Percentiles rank a stretch among this genome's conserved stretches.
These are phyloP conservation scores for Tuber umbilicatum DNA, from an alignment of 495 filamentous ascomycete species.

Conservation along the genomic window DNA sequence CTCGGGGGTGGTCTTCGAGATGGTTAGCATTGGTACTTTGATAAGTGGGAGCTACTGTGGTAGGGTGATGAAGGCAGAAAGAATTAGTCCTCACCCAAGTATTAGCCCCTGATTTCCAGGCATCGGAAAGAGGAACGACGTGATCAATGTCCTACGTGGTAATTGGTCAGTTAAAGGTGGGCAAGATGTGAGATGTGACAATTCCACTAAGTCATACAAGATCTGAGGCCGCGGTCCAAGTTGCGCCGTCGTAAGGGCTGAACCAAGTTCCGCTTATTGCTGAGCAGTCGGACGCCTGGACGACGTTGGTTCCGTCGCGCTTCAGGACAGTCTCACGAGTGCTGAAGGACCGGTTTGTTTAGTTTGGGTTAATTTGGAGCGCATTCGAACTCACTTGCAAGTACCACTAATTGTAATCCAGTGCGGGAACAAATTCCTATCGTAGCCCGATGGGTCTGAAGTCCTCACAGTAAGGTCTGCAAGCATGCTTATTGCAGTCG, in stretches of 20 bases:
- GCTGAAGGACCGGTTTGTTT: neutral
- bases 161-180: conserved; percentile 7
- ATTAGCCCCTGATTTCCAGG: conserved; percentile 59
- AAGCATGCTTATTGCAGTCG: conserved; percentile 52
- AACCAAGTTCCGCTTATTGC: conserved; percentile 57
- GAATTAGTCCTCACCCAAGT: conserved; percentile 41
- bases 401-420: conserved; percentile 59
- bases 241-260: conserved; percentile 62
- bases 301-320: conserved; percentile 59
- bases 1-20: conserved; percentile 53
- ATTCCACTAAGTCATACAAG: conserved; percentile 40
- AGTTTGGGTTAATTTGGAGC: neutral
- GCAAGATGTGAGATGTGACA: neutral
- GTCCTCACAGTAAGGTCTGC: conserved; percentile 51
- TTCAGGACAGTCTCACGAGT: conserved; percentile 59
- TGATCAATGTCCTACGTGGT: conserved; percentile 60
- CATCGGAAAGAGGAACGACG: conserved; percentile 65
- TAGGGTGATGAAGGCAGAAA: neutral
- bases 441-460: conserved; percentile 52
- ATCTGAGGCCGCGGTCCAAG: conserved; percentile 59
- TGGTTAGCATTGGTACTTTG: neutral
- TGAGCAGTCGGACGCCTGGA: conserved; percentile 49
- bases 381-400: conserved; percentile 47
- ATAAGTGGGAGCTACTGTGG: neutral
- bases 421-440: conserved; percentile 59